Conservation (phyloP, 495 filamentous ascomycete species). For the Tetracladium marchalianum region DNA sequence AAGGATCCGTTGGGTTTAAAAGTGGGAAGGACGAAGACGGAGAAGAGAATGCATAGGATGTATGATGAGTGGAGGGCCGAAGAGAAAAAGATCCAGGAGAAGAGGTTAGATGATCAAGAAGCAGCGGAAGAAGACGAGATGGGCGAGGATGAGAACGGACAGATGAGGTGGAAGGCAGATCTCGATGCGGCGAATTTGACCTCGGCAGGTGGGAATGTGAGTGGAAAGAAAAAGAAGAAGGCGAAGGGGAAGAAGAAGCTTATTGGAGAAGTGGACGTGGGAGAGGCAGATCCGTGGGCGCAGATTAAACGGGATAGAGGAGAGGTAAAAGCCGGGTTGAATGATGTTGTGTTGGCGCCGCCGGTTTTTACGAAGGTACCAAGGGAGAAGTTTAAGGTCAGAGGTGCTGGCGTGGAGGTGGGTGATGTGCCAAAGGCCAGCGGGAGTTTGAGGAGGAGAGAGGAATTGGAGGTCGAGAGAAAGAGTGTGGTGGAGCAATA, state of each 20-base stretch:
- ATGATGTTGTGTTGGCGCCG: constrained; percentile 76
- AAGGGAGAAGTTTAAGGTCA: constrained; percentile 59
- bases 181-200: constrained; percentile 15
- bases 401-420: constrained; percentile 62
- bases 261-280: constrained; percentile 28
- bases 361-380: constrained; percentile 58
- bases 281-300: constrained; percentile 74
- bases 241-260: constrained; percentile 32
- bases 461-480: constrained; percentile 69
- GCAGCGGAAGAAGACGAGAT: constrained; percentile 55
- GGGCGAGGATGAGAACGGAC: constrained; percentile 45
- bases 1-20: constrained; percentile 46
- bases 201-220: constrained; percentile 11
- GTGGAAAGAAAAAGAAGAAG: constrained; percentile 46
- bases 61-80: constrained; percentile 75
- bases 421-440: constrained; percentile 63
- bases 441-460: constrained; percentile 71
- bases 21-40: constrained; percentile 59
- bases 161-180: constrained; percentile 44
- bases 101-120: constrained; percentile 48
- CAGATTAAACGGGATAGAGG: constrained; percentile 52
- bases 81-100: constrained; percentile 42
- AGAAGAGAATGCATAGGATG: constrained; percentile 71
- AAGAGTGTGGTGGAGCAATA: constrained; percentile 75
- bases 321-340: constrained; percentile 48